Conservation (phyloP, 306 rosid species). For the Abrus pulchellus region DNA sequence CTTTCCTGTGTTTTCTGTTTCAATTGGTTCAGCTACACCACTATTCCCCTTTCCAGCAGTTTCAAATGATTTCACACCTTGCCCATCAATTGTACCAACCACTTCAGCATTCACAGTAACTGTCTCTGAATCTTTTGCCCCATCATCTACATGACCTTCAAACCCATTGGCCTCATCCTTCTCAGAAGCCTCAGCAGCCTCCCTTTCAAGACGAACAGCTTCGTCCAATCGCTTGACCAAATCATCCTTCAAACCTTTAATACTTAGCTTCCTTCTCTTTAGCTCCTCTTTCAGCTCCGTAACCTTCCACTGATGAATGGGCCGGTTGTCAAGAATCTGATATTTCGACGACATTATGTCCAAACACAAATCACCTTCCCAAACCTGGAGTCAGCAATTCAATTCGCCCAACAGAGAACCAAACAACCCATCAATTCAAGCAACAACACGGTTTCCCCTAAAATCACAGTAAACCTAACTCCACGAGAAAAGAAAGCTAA, state of each 20-base stretch:
- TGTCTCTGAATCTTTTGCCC: slow-evolving; percentile 35
- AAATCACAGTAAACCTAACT: slow-evolving; percentile 6
- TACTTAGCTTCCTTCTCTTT: slow-evolving; percentile 74
- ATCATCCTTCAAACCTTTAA: slow-evolving; percentile 91
- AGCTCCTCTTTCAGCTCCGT: slow-evolving; percentile 92
- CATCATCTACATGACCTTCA: slow-evolving; percentile 41
- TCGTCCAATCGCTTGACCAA: slow-evolving; percentile 85
- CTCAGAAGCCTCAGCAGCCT: slow-evolving; percentile 47
- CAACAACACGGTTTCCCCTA: not conserved
- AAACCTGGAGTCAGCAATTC: slow-evolving; percentile 50
- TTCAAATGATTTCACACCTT: slow-evolving; percentile 18
- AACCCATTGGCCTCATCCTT: slow-evolving; percentile 55
- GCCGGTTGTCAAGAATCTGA: slow-evolving; percentile 73
- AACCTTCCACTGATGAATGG: slow-evolving; percentile 95
- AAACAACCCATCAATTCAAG: slow-evolving; percentile 20
- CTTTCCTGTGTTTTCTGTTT: slow-evolving; percentile 39
- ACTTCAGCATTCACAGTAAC: slow-evolving; percentile 41
- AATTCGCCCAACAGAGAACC: slow-evolving; percentile 14
- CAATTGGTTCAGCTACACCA: slow-evolving; percentile 30
- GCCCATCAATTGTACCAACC: slow-evolving; percentile 21
- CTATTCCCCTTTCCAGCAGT: slow-evolving; percentile 38
- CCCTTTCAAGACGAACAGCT: slow-evolving; percentile 69
- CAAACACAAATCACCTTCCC: slow-evolving; percentile 54
- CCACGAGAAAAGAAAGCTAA: not conserved
- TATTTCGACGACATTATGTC: slow-evolving; percentile 77